Evolutionary conservation across 257 asterid genomes (phyloP), one percentile per base, ranked within the genome.

Genomic region (Anisodus tanguticus): DNA sequence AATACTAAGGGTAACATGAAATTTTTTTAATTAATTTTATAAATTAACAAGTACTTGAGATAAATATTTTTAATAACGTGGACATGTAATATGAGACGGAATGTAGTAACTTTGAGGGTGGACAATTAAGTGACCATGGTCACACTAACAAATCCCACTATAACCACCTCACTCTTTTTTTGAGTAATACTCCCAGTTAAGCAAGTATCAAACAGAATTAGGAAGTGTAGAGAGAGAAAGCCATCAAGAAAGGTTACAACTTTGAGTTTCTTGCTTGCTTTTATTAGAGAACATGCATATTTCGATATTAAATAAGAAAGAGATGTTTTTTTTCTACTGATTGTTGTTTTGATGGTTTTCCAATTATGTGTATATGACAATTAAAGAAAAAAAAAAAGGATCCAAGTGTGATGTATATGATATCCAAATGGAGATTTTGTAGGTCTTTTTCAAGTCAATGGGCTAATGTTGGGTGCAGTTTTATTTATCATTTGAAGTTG

Each of bases 121-220:
- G 11, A 3, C 37, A 39, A 6, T 63, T 64, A 17, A 35, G 37
- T 49, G 87, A 90, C 85, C 90, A 67, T 63, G 84, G 91, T 91
- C 43, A 82, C 79, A 70, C 66, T 85, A 90, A 68, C 88, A 83
- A 58, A 84, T 10, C 85, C 84, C 83, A 45, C 45, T 71, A 8
- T 57, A 45, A 19, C 2, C 19, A 8, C 81, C 74, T 12, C 62
- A 70, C 3, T n/a, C 43, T 19, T n/a, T 3, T 31, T 31, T 22
- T 82, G 71, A 43, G 82, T 47, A 13, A 7, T 62, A 31, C 35
- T 31, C 35, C 35, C 6, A 47, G 49, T 16, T 6, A 6, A 70
- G 69, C 59, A 19, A 80, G 51, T 5, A 16, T 4, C 15, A 69
- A 17, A 69, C 26, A 39, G n/a, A 41, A 26, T 2, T 31, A 77